Base-by-base conservation (phyloP, 2,329 filamentous ascomycete species). In the Fusarium nematophilum region DNA sequence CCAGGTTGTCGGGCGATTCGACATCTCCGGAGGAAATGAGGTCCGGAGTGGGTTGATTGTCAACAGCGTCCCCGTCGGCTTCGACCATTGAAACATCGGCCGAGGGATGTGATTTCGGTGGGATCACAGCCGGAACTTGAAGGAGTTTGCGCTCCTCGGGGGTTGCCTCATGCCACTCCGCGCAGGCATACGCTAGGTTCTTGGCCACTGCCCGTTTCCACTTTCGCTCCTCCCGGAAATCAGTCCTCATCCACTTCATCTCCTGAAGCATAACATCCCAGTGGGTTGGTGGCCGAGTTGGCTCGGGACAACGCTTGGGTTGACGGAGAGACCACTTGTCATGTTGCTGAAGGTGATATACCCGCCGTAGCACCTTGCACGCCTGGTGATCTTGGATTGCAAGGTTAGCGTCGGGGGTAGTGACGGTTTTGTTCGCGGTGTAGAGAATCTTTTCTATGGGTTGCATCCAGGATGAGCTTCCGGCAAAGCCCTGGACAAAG, bases 171-270 rank as follows among this genome's bases (percentile, higher is more conserved):
- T 92, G 84, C 86, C 92, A 99, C 65, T 94, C 89, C 0, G 90
- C 91, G 74, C 94, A 98, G 68, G 90, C 91, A 68, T 88, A 81
- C 1, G 93, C 95, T 56, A 97, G 81, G 53, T 89, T 92, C 54
- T 89, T 89, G 5, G 93, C 93, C 29, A 90, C 85, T 3, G 90
- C 86, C 70, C 87, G 88, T 77, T 97, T 98, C 93, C 93, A 97
- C 73, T 96, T 97, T 33, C 92, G 83, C 74, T 98, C 95, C 75
- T 97, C 92, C 45, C 90, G 86, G 70, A 97, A 98, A 75, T 99
- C 95, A 2, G 93, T 97, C 44, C 93, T 87, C 92, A 99, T 96
- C 94, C 94, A 98, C 74, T 93, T 96, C 85, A 94, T 92, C 78
- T 99, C 93, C 65, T 93, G 86, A 26, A 99, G 79, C 50, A 98